Percentiles rank a stretch among this genome's conserved stretches.
These are phyloP conservation scores for Balakata baccata DNA, from an alignment of 345 rosid species.

Conservation along the genomic window DNA sequence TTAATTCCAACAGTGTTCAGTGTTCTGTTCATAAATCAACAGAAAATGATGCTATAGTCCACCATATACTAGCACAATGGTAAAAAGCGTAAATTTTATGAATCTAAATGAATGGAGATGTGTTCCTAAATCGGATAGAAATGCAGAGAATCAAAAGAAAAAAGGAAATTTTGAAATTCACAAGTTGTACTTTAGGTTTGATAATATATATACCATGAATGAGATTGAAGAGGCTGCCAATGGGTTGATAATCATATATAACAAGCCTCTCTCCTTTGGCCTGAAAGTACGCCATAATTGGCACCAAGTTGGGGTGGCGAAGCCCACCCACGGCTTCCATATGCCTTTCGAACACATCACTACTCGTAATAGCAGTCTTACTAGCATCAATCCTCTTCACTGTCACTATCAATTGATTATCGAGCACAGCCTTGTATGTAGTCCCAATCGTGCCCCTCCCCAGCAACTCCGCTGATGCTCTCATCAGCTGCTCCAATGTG, in stretches of 20 bases:
- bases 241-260: slow-evolving; percentile 76
- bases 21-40: neutral
- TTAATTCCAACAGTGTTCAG: neutral
- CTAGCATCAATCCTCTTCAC: slow-evolving; percentile 79
- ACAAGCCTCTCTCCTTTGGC: slow-evolving; percentile 85
- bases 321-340: slow-evolving; percentile 74
- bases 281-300: slow-evolving; percentile 68
- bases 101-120: neutral
- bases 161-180: neutral
- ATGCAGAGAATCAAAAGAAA: neutral
- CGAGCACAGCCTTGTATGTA: slow-evolving; percentile 76
- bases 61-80: neutral
- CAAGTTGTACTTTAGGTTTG: neutral
- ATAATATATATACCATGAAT: slow-evolving; percentile 58
- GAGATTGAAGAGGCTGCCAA: slow-evolving; percentile 87
- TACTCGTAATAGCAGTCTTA: slow-evolving; percentile 63
- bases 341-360: slow-evolving; percentile 62
- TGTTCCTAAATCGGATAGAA: neutral
- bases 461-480: slow-evolving; percentile 84
- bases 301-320: slow-evolving; percentile 72
- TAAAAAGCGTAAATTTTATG: neutral
- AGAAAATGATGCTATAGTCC: neutral
- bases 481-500: slow-evolving; percentile 75
- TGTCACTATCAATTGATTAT: slow-evolving; percentile 64
- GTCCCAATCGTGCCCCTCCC: slow-evolving; percentile 59